Conservation (phyloP, 257 asterid species). For the Nicotiana obtusifolia region DNA sequence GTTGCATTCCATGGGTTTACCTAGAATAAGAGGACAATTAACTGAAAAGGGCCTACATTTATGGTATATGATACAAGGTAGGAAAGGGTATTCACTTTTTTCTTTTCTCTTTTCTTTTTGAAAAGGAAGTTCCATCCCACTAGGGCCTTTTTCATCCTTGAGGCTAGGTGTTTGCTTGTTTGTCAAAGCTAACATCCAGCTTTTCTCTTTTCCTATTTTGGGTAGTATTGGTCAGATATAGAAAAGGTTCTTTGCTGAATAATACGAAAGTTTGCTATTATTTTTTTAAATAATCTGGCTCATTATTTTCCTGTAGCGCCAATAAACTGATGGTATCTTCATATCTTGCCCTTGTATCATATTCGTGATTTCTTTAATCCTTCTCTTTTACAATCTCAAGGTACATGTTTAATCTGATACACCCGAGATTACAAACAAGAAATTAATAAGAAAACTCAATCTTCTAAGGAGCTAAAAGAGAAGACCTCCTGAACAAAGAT, state of each 20-base stretch:
- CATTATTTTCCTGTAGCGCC: neutral
- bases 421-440: too few species aligned
- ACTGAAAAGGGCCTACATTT: neutral
- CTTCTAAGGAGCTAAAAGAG: too few species aligned
- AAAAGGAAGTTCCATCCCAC: neutral
- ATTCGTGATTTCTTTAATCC: neutral
- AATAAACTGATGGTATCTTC: neutral
- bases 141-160: neutral
- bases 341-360: neutral
- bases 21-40: neutral
- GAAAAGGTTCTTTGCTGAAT: neutral
- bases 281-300: neutral
- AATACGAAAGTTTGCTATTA: neutral
- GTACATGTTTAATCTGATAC: conserved; percentile 5
- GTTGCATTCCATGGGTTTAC: conserved; percentile 1
- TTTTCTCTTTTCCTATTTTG: neutral
- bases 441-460: too few species aligned
- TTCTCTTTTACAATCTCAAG: neutral
- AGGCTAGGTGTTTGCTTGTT: neutral
- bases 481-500: too few species aligned
- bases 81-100: neutral
- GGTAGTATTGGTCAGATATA: neutral
- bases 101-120: neutral
- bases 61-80: neutral
- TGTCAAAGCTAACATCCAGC: neutral